phyloP scores from a whole-genome alignment of 352 stramenopile genomes.

The Phytophthora pisi region DNA sequence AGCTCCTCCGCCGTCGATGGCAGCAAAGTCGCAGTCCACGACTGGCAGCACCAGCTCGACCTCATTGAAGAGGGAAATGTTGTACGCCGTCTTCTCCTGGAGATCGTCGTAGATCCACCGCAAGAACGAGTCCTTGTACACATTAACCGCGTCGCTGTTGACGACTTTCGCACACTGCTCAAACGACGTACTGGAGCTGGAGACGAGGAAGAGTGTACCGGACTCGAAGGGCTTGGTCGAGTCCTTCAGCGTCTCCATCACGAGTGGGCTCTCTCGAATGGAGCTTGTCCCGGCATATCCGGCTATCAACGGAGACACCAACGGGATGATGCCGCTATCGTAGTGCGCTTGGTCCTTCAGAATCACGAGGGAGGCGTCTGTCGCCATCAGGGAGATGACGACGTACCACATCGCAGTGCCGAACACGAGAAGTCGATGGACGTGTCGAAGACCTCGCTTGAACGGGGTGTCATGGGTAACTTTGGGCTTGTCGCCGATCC shows the following conservation, averaged over 20 bases:
- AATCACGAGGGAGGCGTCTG: constrained; percentile 25
- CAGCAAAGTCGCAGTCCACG: constrained; percentile 27
- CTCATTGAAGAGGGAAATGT: constrained; percentile 38
- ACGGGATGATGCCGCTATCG: constrained; percentile 7
- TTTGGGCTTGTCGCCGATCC: not conserved
- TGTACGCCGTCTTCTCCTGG: constrained; percentile 41
- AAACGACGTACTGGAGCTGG: constrained; percentile 22
- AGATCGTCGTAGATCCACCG: constrained; percentile 37
- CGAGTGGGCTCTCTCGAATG: constrained; percentile 39
- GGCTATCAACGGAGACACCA: constrained; percentile 30
- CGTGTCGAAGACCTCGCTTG: constrained; percentile 21
- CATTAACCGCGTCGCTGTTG: constrained; percentile 10
- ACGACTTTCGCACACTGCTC: constrained; percentile 10
- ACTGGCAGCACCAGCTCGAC: constrained; percentile 34
- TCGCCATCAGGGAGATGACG: constrained; percentile 38
- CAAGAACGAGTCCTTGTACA: constrained; percentile 43
- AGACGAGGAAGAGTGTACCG: constrained; percentile 47
- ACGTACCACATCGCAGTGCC: constrained; percentile 35
- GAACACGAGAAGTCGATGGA: constrained; percentile 31
- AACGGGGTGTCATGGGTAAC: constrained; percentile 20
- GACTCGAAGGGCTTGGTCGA: constrained; percentile 32
- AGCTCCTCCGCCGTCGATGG: constrained; percentile 10
- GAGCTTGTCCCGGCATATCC: constrained; percentile 32
- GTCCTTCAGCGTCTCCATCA: constrained; percentile 31
- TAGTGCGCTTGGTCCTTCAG: constrained; percentile 29